phyloP scores from a whole-genome alignment of 2,329 filamentous ascomycete genomes.

The Pseudogymnoascus sp. region DNA sequence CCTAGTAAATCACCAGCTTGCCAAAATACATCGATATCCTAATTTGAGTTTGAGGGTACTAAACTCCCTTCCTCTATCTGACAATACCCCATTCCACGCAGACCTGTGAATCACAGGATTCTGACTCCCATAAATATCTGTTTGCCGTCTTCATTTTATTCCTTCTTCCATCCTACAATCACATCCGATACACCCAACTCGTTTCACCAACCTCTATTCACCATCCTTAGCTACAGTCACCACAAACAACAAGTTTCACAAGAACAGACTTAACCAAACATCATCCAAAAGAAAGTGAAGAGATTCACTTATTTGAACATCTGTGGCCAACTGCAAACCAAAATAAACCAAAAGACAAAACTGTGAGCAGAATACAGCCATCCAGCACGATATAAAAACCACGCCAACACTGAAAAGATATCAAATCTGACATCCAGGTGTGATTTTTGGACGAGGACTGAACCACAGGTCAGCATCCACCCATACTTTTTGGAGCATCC shows the following conservation, averaged over 20 bases:
- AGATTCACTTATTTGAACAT: background rate
- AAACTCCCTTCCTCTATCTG: background rate
- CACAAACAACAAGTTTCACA: slow-evolving; percentile 1
- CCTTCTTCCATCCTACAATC: background rate
- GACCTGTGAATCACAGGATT: background rate
- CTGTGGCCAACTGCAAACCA: background rate
- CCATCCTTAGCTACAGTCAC: background rate
- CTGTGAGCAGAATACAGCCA: background rate
- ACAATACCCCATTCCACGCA: background rate
- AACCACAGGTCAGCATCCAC: background rate
- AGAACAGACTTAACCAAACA: background rate
- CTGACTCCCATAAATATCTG: background rate
- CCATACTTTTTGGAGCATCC: background rate
- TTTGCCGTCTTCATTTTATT: background rate
- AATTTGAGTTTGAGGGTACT: background rate
- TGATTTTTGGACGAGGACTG: background rate
- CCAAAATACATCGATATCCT: background rate
- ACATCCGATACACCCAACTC: background rate
- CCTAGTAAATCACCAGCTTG: background rate
- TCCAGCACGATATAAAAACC: background rate
- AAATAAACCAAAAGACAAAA: background rate
- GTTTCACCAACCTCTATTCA: background rate
- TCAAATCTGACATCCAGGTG: background rate
- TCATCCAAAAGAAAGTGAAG: background rate
- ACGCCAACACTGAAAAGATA: background rate